Evolutionary conservation across 441 rosid genomes (phyloP), one percentile per base, ranked within the genome.

Genomic region (Gossypium schwendimanii): DNA sequence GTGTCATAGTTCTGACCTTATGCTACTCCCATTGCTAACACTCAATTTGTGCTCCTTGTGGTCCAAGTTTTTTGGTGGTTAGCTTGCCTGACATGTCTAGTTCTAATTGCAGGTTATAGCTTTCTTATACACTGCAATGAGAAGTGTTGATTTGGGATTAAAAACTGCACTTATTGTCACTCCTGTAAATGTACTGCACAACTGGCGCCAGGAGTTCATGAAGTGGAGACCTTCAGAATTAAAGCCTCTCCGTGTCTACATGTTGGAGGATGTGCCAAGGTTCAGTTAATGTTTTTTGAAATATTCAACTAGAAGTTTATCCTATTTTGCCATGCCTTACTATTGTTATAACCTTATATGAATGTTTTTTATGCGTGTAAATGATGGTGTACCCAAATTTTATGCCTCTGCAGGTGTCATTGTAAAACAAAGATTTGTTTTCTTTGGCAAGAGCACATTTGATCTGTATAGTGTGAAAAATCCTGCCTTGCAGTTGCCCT

Each of bases 161-260:
- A 89, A 87, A 87, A 89, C 95, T 78, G 92, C 88, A 18, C 96
- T 96, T 75, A 91, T 96, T 53, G 99, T 96, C 75, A 88, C 93
- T 47, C 99, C 98, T 76, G 99, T 96, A 67, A 96, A 96, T 82
- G 99, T 96, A 83, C 90, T 94, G 81, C 98, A 96, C 79, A 96
- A 96, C 79, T 96, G 99, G 99, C 88, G 95, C 73, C 85, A 83
- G 82, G 99, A 96, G 81, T 96, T 96, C 79, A 69, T 78, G 82
- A 96, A 96, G 85, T 96, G 99, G 99, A 88, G 75, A 72, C 99
- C 99, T 72, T 86, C 88, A 64, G 99, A 96, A 84, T 81, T 87
- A 45, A 96, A 96, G 84, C 88, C 92, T 28, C 89, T 96, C 70
- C 96, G 96, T 66, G 86, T 94, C 66, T 94, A 79, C 84, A 94